Evolutionary conservation across 2,329 filamentous ascomycete species (phyloP).

Genomic region (Sclerotinia sclerotiorum): DNA sequence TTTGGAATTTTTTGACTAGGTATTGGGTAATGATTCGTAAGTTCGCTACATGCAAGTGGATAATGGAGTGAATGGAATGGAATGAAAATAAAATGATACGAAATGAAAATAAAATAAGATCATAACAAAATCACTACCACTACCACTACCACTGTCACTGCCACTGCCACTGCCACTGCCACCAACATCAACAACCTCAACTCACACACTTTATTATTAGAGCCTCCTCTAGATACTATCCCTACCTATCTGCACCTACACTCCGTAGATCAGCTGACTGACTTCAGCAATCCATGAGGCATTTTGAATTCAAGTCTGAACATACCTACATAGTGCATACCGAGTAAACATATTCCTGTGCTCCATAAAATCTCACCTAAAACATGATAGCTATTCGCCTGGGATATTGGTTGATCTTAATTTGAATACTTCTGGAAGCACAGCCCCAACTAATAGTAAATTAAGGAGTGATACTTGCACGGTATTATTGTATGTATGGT

Average conservation of each 20-base stretch:
- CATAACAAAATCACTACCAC: background rate
- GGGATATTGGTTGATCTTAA: conserved; percentile 15
- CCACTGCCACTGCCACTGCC: background rate
- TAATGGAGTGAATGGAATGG: background rate
- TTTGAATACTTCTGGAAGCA: conserved; percentile 12
- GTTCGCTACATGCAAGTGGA: background rate
- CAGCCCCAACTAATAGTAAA: background rate
- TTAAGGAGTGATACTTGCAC: conserved; percentile 1
- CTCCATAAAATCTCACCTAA: background rate
- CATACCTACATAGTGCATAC: too few species aligned
- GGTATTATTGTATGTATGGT: too few species aligned
- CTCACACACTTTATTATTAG: background rate
- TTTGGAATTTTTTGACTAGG: background rate
- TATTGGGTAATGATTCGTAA: background rate
- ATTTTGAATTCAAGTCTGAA: too few species aligned
- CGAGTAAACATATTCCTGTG: too few species aligned
- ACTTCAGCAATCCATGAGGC: background rate
- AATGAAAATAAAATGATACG: background rate
- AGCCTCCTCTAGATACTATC: background rate
- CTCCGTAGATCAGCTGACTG: background rate
- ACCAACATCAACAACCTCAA: background rate
- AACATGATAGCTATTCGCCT: background rate
- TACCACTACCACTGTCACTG: background rate
- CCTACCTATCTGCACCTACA: background rate
- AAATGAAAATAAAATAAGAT: too few species aligned